phyloP scores from a whole-genome alignment of 2,329 filamentous ascomycete species.

The Trichoderma brevicompactum region DNA sequence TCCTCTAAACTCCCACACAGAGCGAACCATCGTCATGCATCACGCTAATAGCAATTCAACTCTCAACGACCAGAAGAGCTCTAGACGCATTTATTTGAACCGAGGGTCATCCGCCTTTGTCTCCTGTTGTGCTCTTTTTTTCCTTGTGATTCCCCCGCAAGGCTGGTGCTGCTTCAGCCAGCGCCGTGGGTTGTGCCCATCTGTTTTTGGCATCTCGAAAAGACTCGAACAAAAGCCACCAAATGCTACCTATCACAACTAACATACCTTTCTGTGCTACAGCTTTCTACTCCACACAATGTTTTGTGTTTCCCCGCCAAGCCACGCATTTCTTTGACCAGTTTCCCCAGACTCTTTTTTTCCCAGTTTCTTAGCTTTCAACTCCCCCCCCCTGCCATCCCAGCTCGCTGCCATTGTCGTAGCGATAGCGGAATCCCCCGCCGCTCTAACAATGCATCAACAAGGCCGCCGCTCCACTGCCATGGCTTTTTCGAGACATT shows the following conservation, averaged over 20 bases:
- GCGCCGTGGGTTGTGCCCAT: no score
- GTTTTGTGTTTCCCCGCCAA: background rate
- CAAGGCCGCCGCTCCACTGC: conserved; percentile 10
- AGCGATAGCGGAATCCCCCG: conserved; percentile 9
- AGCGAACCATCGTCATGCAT: conserved; percentile 7
- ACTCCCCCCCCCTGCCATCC: background rate
- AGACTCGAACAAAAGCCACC: background rate
- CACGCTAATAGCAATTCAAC: background rate
- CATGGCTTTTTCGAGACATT: conserved; percentile 9
- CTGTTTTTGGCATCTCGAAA: background rate
- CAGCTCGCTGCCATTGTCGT: background rate
- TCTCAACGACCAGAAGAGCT: background rate
- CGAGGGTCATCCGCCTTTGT: conserved; percentile 17
- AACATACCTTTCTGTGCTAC: background rate
- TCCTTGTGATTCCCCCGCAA: conserved; percentile 14
- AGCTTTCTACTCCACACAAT: background rate
- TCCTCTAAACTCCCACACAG: background rate
- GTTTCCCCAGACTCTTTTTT: conserved; percentile 3
- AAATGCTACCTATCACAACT: background rate
- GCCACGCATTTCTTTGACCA: background rate
- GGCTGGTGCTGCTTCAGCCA: background rate
- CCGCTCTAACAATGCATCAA: background rate
- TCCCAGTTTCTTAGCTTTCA: background rate
- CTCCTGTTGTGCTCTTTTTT: background rate
- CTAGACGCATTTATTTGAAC: conserved; percentile 3